Evolutionary conservation across 116 monocot species (phyloP).

Genomic region (Iris pallida): DNA sequence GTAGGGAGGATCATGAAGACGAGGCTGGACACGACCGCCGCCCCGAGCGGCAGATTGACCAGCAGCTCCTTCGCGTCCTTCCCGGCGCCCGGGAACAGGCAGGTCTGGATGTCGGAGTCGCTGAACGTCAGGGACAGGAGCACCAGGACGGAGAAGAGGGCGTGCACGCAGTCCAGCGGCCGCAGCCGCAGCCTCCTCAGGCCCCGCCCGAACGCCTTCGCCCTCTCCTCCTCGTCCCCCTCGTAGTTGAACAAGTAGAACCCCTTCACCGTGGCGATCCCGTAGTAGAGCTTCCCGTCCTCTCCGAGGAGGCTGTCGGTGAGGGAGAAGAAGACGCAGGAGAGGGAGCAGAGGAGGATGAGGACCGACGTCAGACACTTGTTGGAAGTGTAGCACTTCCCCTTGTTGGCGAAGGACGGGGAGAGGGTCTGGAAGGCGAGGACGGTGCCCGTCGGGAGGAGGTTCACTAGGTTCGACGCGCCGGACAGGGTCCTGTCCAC

Average conservation of each 20-base stretch:
- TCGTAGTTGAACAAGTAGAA: constrained; percentile 31
- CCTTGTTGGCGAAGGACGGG: constrained; percentile 44
- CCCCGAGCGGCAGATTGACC: constrained; percentile 21
- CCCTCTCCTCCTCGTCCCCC: constrained; percentile 3
- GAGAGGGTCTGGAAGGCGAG: constrained; percentile 38
- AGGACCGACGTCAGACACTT: constrained; percentile 24
- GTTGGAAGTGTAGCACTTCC: constrained; percentile 43
- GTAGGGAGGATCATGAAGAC: constrained; percentile 18
- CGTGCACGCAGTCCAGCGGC: constrained; percentile 15
- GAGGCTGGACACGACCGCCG: constrained; percentile 9
- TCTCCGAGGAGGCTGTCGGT: constrained; percentile 43
- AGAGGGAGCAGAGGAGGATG: constrained; percentile 27
- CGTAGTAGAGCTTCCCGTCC: constrained; percentile 57
- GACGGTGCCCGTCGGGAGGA: constrained; percentile 44
- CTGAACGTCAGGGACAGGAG: constrained; percentile 16
- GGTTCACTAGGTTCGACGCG: constrained; percentile 31
- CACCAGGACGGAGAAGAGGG: constrained; percentile 5
- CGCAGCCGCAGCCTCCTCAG: background rate
- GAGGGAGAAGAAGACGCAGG: constrained; percentile 49
- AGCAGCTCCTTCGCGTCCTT: constrained; percentile 12
- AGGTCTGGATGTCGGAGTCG: constrained; percentile 10
- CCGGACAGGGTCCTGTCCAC: constrained; percentile 17
- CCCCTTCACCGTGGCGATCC: constrained; percentile 36
- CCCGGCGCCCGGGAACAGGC: constrained; percentile 6
- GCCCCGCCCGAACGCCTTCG: background rate